Evolutionary conservation across 306 rosid species (phyloP).

Genomic region (Abrus pulchellus): DNA sequence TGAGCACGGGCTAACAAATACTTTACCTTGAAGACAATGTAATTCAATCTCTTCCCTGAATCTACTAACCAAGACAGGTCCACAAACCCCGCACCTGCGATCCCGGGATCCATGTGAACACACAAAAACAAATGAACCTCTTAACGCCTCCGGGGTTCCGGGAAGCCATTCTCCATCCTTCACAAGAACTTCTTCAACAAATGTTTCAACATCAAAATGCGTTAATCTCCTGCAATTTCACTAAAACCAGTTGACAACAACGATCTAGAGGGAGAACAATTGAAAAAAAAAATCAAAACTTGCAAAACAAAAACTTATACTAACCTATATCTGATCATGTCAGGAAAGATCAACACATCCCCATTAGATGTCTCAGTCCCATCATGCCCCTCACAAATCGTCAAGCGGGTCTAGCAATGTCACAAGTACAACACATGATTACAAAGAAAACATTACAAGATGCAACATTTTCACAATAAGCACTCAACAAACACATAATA

Average conservation of each 20-base stretch:
- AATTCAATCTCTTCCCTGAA: slow-evolving; percentile 83
- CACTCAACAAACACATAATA: not conserved
- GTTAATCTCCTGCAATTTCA: slow-evolving; percentile 85
- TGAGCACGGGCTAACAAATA: slow-evolving; percentile 94
- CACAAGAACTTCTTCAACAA: slow-evolving; percentile 98
- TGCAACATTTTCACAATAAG: slow-evolving; percentile 22
- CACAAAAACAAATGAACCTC: slow-evolving; percentile 78
- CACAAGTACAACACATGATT: slow-evolving; percentile 22
- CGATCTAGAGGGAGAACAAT: not conserved
- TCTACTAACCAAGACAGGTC: slow-evolving; percentile 81
- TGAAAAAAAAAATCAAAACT: not conserved
- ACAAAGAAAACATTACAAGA: not conserved
- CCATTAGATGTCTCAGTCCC: slow-evolving; percentile 97
- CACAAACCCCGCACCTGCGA: slow-evolving; percentile 96
- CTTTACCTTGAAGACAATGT: slow-evolving; percentile 76
- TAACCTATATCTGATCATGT: slow-evolving; percentile 97
- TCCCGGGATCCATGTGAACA: slow-evolving; percentile 94
- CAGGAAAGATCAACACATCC: slow-evolving; percentile 94
- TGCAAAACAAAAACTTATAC: slow-evolving; percentile 34
- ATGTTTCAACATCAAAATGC: slow-evolving; percentile 94
- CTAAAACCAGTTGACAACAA: slow-evolving; percentile 7
- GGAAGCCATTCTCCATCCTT: slow-evolving; percentile 94
- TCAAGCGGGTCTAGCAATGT: slow-evolving; percentile 74
- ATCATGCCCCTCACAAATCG: slow-evolving; percentile 95
- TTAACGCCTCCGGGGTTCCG: slow-evolving; percentile 85